Evolutionary conservation across 306 rosid genomes (phyloP).

Genomic region (Fagus crenata): DNA sequence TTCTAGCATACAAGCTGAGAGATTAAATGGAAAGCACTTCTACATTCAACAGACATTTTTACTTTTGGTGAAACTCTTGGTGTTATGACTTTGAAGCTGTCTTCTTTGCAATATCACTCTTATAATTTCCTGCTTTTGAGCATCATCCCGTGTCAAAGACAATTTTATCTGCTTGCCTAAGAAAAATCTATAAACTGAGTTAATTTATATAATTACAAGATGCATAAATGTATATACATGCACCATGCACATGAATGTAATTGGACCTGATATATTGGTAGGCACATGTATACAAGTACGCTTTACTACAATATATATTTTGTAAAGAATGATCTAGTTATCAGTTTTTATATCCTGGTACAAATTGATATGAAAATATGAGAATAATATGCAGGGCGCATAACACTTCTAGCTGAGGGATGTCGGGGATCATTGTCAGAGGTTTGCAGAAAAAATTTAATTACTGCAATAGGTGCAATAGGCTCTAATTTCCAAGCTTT

Average conservation of each 20-base stretch:
- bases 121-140: too few species aligned
- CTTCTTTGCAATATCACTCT: neutral
- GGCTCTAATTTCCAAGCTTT: slow-evolving; percentile 19
- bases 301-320: neutral
- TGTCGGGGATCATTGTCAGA: slow-evolving; percentile 95
- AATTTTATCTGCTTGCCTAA: too few species aligned
- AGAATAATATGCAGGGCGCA: slow-evolving; percentile 51
- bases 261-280: neutral
- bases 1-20: neutral
- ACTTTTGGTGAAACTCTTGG: neutral
- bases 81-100: neutral
- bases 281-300: neutral
- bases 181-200: neutral
- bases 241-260: neutral
- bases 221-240: neutral
- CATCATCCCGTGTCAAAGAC: too few species aligned
- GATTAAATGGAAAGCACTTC: neutral
- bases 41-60: neutral
- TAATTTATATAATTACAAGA: neutral
- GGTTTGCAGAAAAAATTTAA: slow-evolving; percentile 46
- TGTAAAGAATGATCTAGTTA: slow-evolving; percentile 10
- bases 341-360: neutral
- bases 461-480: slow-evolving; percentile 19
- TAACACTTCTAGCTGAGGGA: slow-evolving; percentile 89
- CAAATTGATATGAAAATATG: slow-evolving; percentile 19